Evolutionary conservation across 495 filamentous ascomycete genomes (phyloP), one percentile per base, ranked within the genome.

Genomic region (Trichoderma gamsii): DNA sequence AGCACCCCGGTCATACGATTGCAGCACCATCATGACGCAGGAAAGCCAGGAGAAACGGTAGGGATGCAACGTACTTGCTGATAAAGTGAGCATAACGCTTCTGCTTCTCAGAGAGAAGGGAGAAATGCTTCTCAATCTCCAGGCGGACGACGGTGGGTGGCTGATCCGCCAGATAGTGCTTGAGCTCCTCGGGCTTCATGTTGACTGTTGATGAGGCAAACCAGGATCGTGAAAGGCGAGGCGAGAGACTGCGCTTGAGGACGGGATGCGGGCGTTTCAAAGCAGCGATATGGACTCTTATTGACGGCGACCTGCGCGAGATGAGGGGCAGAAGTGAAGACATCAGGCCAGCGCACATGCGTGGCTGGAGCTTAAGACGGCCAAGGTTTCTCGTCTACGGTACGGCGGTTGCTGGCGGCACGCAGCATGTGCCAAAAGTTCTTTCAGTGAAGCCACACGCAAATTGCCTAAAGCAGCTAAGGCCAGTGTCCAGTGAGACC

Each of bases 61-160:
- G n/a, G 25, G 41, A 18, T 7, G 13, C 23, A n/a, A 63, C 81
- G 70, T 84, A 93, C 91, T 85, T 83, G 84, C 89, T 93, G 74
- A 97, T 92, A 72, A 91, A 90, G 77, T 99, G 95, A 44, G 95
- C 93, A 79, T 99, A 99, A 76, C 86, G 86, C 76, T 91, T 92
- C 80, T 93, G 84, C 71, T 88, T 81, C 73, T 92, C 87, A 51
- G 83, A 87, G 67, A 99, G 79, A 15, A 90, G 86, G 52, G 92
- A 88, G 76, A 97, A 99, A 76, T 97, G 95, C 66, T 89, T 87
- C 79, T 91, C 91, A 75, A 97, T 90, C 73, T 90, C 88, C 41
- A 99, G 85, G 23, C 87, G 85, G 59, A 97, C 94, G 66, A 96
- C 87, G 21, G 87, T 88, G 0, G 95, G 95, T 23, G 95, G 95